These are phyloP conservation scores for Aphanomyces euteiches DNA, from an alignment of 352 stramenopile genomes.

Conservation along the genomic window DNA sequence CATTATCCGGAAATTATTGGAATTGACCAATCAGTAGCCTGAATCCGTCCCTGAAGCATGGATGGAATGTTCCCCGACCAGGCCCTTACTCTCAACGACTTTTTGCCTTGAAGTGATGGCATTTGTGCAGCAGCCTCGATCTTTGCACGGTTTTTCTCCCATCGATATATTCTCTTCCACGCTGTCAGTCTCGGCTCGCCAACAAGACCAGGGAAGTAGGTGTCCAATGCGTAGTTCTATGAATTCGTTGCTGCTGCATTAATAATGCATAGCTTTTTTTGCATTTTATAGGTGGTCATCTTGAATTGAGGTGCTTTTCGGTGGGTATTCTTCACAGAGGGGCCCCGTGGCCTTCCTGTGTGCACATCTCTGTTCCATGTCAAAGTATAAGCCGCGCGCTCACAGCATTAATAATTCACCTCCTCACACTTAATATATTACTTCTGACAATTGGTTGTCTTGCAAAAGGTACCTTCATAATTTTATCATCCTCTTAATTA, in stretches of 20 bases:
- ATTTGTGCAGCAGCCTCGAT: background rate
- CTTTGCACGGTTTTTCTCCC: background rate
- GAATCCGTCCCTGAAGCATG: too few relatives aligned
- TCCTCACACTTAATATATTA: background rate
- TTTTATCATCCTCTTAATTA: background rate
- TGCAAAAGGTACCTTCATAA: slow-evolving; percentile 3
- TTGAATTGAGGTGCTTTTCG: background rate
- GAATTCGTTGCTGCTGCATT: background rate
- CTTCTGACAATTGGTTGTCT: background rate
- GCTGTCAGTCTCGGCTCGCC: background rate
- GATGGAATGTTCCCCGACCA: background rate
- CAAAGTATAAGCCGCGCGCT: background rate
- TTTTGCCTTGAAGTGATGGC: background rate
- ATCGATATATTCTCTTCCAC: slow-evolving; percentile 8
- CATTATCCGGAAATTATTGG: too few relatives aligned
- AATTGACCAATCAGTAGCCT: too few relatives aligned
- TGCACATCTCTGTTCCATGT: background rate
- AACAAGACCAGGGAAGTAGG: background rate
- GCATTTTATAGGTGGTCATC: background rate
- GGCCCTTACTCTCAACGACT: background rate
- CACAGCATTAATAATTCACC: background rate
- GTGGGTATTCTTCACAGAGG: background rate
- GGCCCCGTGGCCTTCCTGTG: background rate
- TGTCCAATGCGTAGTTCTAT: background rate
- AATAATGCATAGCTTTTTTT: slow-evolving; percentile 13